Base-by-base conservation (phyloP, 163 green algal species). In the Chlamydomonas reinhardtii region DNA sequence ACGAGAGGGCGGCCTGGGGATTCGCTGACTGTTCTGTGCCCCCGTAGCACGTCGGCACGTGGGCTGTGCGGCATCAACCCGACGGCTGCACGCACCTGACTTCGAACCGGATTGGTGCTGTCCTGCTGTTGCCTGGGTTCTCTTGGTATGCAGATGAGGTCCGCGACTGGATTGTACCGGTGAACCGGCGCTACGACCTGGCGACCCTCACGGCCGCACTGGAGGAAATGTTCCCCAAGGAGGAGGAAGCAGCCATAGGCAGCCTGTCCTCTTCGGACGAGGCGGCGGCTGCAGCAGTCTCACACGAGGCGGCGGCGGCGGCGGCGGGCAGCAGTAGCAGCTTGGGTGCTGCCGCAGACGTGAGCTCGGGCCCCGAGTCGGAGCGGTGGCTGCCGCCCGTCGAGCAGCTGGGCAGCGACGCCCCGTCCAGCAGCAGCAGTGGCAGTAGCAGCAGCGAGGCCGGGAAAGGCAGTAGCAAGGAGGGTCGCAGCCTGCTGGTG, bases 151-250 rank as follows among this genome's bases (percentile, higher is more conserved):
- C 65, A 88, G 83, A 83, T 48, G 88, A 95, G 76, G 88, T 96
- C 31, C 92, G 97, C 0, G 92, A 96, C 92, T 97, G 93, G 91
- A 97, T 99, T 52, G 95, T 97, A 75, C 97, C 97, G 0, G 93
- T 98, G 70, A 99, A 99, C 93, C 90, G 93, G 0, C 91, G 94
- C 75, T 94, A 97, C 83, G 81, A 92, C 34, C 84, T 98, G 35
- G 82, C 89, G 9, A 83, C 88, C n/a, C 93, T 99, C 39, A 87
- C 96, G 0, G 89, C 61, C 0, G 80, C 90, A 3, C 90, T 99
- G 77, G 32, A 85, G 31, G 87, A 96, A 70, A 74, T 95, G n/a
- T 99, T 98, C 87, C 96, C 97, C 4, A 56, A 71, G 43, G 12
- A 34, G 27, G 31, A n/a, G 65, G n/a, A 20, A 9, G n/a, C 65